Conservation (phyloP, 352 stramenopile species). For the Phytophthora pistaciae region DNA sequence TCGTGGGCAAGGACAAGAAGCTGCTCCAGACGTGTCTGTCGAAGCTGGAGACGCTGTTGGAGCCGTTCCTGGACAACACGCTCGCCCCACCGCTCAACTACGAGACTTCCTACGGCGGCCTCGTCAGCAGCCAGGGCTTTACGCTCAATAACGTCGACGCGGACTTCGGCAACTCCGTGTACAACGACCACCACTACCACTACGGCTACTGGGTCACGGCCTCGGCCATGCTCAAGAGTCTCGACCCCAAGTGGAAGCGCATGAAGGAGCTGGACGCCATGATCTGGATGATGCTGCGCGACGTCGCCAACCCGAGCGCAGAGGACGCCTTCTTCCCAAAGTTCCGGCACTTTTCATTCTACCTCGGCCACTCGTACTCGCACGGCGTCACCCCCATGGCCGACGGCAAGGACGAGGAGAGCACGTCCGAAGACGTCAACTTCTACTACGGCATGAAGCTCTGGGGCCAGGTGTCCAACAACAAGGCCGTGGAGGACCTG, state of each 20-base stretch:
- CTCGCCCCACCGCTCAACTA: conserved; percentile 58
- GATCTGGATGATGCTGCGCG: conserved; percentile 69
- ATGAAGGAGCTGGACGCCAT: conserved; percentile 66
- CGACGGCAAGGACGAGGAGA: conserved; percentile 74
- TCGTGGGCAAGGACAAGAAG: conserved; percentile 58
- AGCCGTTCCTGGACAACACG: conserved; percentile 66
- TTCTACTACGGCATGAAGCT: conserved; percentile 76
- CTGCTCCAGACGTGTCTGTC: conserved; percentile 52
- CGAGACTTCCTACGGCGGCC: conserved; percentile 67
- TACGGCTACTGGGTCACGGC: conserved; percentile 79
- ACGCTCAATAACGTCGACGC: conserved; percentile 54
- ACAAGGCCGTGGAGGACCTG: conserved; percentile 65
- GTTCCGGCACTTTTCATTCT: conserved; percentile 82
- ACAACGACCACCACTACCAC: conserved; percentile 89
- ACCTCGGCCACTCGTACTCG: conserved; percentile 67
- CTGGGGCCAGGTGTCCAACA: conserved; percentile 59
- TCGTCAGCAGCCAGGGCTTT: conserved; percentile 56
- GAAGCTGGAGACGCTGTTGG: conserved; percentile 63
- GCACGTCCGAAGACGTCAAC: conserved; percentile 71
- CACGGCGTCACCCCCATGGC: conserved; percentile 69
- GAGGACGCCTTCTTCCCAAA: conserved; percentile 65
- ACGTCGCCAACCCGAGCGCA: conserved; percentile 69
- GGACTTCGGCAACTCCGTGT: conserved; percentile 79
- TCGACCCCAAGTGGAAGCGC: conserved; percentile 62
- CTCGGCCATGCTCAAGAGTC: conserved; percentile 63